A percentile compares a stretch with the other conserved stretches of the same genome.
Evolutionary conservation across 148 eudicot species (phyloP).

Genomic region (Rheum nobile): DNA sequence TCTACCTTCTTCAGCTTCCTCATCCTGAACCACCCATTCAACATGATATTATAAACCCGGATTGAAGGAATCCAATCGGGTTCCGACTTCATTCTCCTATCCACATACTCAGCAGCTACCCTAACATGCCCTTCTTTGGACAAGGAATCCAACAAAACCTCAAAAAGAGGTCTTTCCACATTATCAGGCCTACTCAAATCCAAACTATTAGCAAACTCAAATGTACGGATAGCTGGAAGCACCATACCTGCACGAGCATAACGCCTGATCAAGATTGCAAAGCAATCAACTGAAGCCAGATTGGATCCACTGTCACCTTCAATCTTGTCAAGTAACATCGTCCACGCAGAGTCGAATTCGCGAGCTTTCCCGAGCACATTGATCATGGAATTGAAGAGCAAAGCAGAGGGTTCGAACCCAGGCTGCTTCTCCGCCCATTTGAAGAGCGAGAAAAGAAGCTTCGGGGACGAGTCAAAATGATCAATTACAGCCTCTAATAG

Average conservation of each 20-base stretch:
- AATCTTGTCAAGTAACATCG: slow-evolving; percentile 25
- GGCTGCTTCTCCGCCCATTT: slow-evolving; percentile 50
- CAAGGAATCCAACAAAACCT: slow-evolving; percentile 49
- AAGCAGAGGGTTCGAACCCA: slow-evolving; percentile 18
- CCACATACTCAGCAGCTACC: slow-evolving; percentile 42
- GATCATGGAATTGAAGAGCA: slow-evolving; percentile 45
- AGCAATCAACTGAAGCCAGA: slow-evolving; percentile 30
- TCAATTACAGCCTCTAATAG: slow-evolving; percentile 31
- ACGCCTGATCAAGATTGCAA: slow-evolving; percentile 49
- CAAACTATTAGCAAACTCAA: slow-evolving; percentile 35
- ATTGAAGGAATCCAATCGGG: slow-evolving; percentile 42
- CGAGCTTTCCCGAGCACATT: slow-evolving; percentile 48
- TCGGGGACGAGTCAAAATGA: slow-evolving; percentile 41
- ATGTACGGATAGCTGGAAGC: slow-evolving; percentile 32
- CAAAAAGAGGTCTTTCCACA: slow-evolving; percentile 27
- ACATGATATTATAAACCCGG: slow-evolving; percentile 41
- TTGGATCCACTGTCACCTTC: slow-evolving; percentile 22
- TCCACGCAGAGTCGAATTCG: slow-evolving; percentile 51
- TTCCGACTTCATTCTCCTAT: slow-evolving; percentile 23
- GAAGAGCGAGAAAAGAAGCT: slow-evolving; percentile 33
- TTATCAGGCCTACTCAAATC: slow-evolving; percentile 15
- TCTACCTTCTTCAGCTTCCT: slow-evolving; percentile 35
- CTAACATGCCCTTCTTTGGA: slow-evolving; percentile 59
- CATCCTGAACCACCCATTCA: slow-evolving; percentile 54
- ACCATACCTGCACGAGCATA: slow-evolving; percentile 55